Base-by-base conservation (phyloP, 1,284 basidiomycete genomes). In the Boletus calvinii region DNA sequence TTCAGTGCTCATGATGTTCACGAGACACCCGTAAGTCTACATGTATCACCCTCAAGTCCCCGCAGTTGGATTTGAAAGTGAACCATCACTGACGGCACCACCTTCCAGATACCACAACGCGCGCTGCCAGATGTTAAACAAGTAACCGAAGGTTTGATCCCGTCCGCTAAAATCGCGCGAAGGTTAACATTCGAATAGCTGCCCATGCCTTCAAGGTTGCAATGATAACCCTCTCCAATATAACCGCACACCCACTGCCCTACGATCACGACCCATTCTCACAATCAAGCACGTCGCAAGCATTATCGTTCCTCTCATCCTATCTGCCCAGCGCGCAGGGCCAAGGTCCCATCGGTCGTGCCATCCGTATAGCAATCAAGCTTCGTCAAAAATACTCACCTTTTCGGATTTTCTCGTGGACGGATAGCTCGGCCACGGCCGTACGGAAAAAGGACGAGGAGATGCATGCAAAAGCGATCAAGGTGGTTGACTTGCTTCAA, bases 401-500 rank as follows among this genome's bases (percentile, higher is more conserved):
- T 29, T 72, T 79, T 30, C 67, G 71, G 48, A 69, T 77, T 49
- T 59, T 81, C 38, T 75, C 56, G 53, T 80, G 50, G 44, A 69
- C 73, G 22, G 75, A 75, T 57, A 76, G 78, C 40, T 66, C 70
- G 0, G 56, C 75, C 4, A 67, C 74, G 6, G 72, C 72, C 3
- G 72, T 75, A 20, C 76, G 74, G 59, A 76, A 73, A 66, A 80
- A 74, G 65, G 83, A 82, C 20, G 84, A 86, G 39, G 87, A 90
- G 53, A 64, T 79, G 57, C 74, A 71, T 15, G 74, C 78, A 3
- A 87, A 84, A 61, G 83, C 86, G 3, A 83, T 90, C 60, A 90
- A 89, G 63, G 83, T 92, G 32, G 63, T 92, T 12, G 85, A 87
- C 61, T 67, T 94, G 12, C 69, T 95, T 29, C 81, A 88, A 47